Conservation (phyloP, 2,329 filamentous ascomycete genomes). For the Tympanopsis confertula region DNA sequence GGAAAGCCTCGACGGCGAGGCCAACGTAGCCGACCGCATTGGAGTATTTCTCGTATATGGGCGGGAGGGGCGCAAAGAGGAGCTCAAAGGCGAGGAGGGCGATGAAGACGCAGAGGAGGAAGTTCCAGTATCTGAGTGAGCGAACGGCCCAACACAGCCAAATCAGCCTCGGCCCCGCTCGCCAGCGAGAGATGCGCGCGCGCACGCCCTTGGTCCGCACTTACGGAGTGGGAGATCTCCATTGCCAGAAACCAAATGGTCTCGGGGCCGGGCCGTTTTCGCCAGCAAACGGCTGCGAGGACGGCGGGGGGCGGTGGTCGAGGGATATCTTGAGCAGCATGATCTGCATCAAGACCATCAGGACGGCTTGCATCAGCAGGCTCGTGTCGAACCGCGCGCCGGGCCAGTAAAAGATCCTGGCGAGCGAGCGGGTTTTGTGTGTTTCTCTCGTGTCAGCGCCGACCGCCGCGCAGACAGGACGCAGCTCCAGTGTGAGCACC, state of each 20-base stretch:
- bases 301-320: conserved; percentile 50
- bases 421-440: conserved; percentile 8
- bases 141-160: not conserved
- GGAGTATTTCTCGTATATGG: conserved; percentile 55
- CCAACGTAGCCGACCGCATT: conserved; percentile 62
- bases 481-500: conserved; percentile 1
- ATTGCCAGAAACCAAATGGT: conserved; percentile 75
- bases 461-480: not conserved
- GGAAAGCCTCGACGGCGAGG: conserved; percentile 67
- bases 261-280: conserved; percentile 34
- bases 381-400: conserved; percentile 53
- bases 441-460: conserved; percentile 3
- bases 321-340: conserved; percentile 57
- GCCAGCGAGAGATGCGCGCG: not conserved
- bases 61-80: conserved; percentile 45
- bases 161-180: not conserved
- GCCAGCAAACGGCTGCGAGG: conserved; percentile 50
- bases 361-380: conserved; percentile 50
- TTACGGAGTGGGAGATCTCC: conserved; percentile 58
- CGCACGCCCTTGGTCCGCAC: conserved; percentile 16
- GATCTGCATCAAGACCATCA: conserved; percentile 54
- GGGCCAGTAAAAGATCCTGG: conserved; percentile 59
- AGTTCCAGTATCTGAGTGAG: conserved; percentile 59
- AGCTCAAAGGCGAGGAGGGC: conserved; percentile 52
- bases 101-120: conserved; percentile 56